Conservation (phyloP, 1,284 basidiomycete genomes). For the Rhodotorula sp. region DNA sequence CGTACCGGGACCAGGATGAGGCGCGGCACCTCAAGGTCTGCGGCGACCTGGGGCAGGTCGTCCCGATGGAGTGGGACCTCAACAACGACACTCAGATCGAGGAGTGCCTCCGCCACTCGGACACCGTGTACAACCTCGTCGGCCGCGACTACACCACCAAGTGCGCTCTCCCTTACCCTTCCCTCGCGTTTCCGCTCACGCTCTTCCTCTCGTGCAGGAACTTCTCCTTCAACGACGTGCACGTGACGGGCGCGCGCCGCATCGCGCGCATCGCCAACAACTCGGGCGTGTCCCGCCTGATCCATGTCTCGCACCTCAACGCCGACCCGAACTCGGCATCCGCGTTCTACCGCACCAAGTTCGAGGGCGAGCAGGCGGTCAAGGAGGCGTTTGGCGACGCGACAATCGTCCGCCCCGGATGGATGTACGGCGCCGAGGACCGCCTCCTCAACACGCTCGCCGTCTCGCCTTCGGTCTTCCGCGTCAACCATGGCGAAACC, state of each 20-base stretch:
- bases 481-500: slow-evolving; percentile 84
- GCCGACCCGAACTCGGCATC: slow-evolving; percentile 78
- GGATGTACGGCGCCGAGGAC: slow-evolving; percentile 93
- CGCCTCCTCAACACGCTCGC: slow-evolving; percentile 91
- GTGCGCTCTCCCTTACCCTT: slow-evolving; percentile 54
- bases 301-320: slow-evolving; percentile 96
- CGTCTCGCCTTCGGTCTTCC: slow-evolving; percentile 92
- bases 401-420: slow-evolving; percentile 83
- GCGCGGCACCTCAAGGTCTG: slow-evolving; percentile 86
- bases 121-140: slow-evolving; percentile 93
- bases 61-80: slow-evolving; percentile 95
- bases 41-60: slow-evolving; percentile 96
- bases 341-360: slow-evolving; percentile 85
- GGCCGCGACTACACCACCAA: slow-evolving; percentile 91
- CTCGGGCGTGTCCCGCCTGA: slow-evolving; percentile 77
- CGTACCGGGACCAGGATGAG: slow-evolving; percentile 94
- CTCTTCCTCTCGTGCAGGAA: slow-evolving; percentile 59
- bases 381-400: slow-evolving; percentile 80
- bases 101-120: slow-evolving; percentile 92
- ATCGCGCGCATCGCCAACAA: slow-evolving; percentile 74
- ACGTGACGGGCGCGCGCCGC: slow-evolving; percentile 69
- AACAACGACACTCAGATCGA: slow-evolving; percentile 84
- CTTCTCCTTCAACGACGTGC: slow-evolving; percentile 76
- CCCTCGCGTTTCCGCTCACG: neutral
- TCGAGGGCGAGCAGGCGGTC: slow-evolving; percentile 85